Evolutionary conservation across 768 basidiomycete genomes (phyloP).

Genomic region (Lactarius sp.): DNA sequence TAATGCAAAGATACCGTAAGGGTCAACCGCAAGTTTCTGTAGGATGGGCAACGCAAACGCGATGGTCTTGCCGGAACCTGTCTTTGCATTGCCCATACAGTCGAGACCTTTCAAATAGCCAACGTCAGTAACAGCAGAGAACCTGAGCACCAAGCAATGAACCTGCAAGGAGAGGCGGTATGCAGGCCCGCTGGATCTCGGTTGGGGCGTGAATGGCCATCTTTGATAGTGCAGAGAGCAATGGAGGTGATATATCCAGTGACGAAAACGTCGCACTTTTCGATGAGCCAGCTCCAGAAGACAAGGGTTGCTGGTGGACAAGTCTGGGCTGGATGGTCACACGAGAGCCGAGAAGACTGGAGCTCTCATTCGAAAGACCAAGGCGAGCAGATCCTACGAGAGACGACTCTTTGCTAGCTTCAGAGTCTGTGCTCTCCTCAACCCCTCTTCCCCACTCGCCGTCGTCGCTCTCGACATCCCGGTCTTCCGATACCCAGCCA

Average conservation of each 20-base stretch:
- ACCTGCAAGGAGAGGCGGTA: slow-evolving; percentile 82
- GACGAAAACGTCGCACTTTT: slow-evolving; percentile 43
- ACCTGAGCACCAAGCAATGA: slow-evolving; percentile 26
- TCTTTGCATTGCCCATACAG: slow-evolving; percentile 97
- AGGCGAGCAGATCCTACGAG: background rate
- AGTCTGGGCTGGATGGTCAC: slow-evolving; percentile 24
- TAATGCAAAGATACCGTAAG: slow-evolving; percentile 91
- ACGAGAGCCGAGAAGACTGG: slow-evolving; percentile 25
- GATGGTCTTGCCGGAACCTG: slow-evolving; percentile 96
- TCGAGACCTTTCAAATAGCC: slow-evolving; percentile 62
- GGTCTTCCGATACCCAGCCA: background rate
- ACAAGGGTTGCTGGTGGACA: slow-evolving; percentile 16
- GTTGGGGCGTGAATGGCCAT: slow-evolving; percentile 89
- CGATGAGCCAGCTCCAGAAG: slow-evolving; percentile 10
- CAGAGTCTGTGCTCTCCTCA: slow-evolving; percentile 14
- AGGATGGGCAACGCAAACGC: slow-evolving; percentile 96
- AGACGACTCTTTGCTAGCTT: background rate
- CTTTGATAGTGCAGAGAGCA: slow-evolving; percentile 60
- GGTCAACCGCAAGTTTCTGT: slow-evolving; percentile 81
- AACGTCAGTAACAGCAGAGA: slow-evolving; percentile 22
- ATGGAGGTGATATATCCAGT: slow-evolving; percentile 52
- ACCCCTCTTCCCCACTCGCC: background rate
- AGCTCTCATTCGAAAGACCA: background rate
- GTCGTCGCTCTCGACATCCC: background rate
- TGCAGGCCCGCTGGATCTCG: slow-evolving; percentile 84